Conservation (phyloP, 2,329 filamentous ascomycete genomes). For the Fusarium oligoseptatum region DNA sequence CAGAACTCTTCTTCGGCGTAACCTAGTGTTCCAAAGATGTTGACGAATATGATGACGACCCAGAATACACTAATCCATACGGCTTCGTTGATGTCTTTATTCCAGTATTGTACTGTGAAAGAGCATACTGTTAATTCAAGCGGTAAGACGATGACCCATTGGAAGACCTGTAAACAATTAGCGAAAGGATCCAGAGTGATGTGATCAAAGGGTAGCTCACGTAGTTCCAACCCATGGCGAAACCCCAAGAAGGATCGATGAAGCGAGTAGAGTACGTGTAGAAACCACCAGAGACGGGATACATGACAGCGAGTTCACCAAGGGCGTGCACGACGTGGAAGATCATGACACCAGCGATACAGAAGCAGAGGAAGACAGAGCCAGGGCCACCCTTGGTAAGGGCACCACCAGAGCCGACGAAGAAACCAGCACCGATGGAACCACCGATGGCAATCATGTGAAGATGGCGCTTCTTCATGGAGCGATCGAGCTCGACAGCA, state of each 20-base stretch:
- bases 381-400: constrained; percentile 64
- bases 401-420: constrained; percentile 70
- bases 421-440: constrained; percentile 73
- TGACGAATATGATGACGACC: constrained; percentile 62
- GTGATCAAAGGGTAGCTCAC: constrained; percentile 2
- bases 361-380: constrained; percentile 63
- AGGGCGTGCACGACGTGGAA: constrained; percentile 72
- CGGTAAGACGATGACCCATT: constrained; percentile 64
- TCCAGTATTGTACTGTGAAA: constrained; percentile 67
- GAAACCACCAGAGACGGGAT: constrained; percentile 73
- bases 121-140: constrained; percentile 65
- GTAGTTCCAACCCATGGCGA: constrained; percentile 63
- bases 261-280: constrained; percentile 73
- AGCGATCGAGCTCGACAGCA: constrained; percentile 55
- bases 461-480: constrained; percentile 69
- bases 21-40: constrained; percentile 67
- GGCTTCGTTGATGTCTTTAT: constrained; percentile 58
- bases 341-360: constrained; percentile 71
- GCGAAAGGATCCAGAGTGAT: neutral
- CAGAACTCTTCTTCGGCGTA: constrained; percentile 70
- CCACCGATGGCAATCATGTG: constrained; percentile 75
- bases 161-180: constrained; percentile 52
- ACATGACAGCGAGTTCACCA: constrained; percentile 72
- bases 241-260: constrained; percentile 72
- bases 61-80: constrained; percentile 69